These are phyloP conservation scores for Malus hybrid DNA, from an alignment of 331 rosid genomes.

Conservation along the genomic window DNA sequence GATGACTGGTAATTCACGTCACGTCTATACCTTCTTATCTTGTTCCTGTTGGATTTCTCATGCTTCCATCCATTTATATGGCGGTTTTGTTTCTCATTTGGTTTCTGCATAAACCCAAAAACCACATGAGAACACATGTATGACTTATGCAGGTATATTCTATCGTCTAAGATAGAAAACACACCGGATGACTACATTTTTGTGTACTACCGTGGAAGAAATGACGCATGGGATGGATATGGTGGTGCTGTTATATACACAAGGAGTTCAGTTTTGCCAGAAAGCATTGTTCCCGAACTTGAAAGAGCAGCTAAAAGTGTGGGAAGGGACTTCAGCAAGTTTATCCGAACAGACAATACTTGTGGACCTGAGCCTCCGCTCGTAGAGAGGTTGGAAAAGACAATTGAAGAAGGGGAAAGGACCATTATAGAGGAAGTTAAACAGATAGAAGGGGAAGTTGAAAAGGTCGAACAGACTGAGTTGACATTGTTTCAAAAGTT, in stretches of 20 bases:
- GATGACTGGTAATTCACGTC: slow-evolving; percentile 74
- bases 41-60: not conserved
- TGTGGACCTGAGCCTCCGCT: slow-evolving; percentile 95
- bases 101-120: not conserved
- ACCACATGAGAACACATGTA: not conserved
- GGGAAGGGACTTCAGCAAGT: slow-evolving; percentile 70
- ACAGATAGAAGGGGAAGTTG: slow-evolving; percentile 65
- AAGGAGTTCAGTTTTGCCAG: slow-evolving; percentile 76
- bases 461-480: slow-evolving; percentile 65
- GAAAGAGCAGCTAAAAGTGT: slow-evolving; percentile 60
- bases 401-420: slow-evolving; percentile 77
- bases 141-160: slow-evolving; percentile 56
- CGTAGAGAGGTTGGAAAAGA: slow-evolving; percentile 88
- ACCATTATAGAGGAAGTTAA: slow-evolving; percentile 68
- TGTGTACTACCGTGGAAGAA: slow-evolving; percentile 83
- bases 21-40: not conserved
- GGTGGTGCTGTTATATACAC: slow-evolving; percentile 91
- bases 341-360: slow-evolving; percentile 69
- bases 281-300: slow-evolving; percentile 71
- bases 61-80: not conserved
- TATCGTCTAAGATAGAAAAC: slow-evolving; percentile 73
- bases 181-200: slow-evolving; percentile 75
- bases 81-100: not conserved
- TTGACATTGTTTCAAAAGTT: slow-evolving; percentile 49
- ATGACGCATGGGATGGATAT: slow-evolving; percentile 99